Evolutionary conservation across 75 land plant genomes (phyloP), one percentile per base, ranked within the genome.

Genomic region (Adiantum capillusveneris): DNA sequence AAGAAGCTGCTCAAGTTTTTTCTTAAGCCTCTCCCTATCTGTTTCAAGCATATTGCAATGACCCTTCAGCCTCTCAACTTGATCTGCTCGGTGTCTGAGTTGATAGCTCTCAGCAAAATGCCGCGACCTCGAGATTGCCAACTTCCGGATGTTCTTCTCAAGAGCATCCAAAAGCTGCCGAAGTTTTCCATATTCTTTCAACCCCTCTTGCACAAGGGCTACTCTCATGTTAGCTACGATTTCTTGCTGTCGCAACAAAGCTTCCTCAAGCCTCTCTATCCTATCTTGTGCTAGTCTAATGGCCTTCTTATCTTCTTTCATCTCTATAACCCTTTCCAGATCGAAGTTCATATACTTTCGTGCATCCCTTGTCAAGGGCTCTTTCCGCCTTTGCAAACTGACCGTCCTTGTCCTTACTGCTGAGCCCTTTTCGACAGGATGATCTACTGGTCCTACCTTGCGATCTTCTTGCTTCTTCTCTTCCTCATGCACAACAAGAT

Each of bases 21-120:
- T 46, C 50, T 46, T 46, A 17, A 46, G 50, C 18, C 22, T 46
- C 5, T 46, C 50, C 22, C 50, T n/a, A 6, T 21, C 50, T 17
- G 50, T 21, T 3, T 46, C 50, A 6, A 46, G 22, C 18, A 46
- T 5, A 46, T 46, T 46, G 22, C 18, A n/a, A n/a, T 46, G 50
- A 46, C 12, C 50, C 22, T 46, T 46, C 17, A 46, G 50, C 50
- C 22, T 46, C 14, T 46, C 50, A 6, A 46, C 22, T 21, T 46
- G 50, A n/a, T 21, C 22, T 18, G 50, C 50, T 14, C 22, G 5
- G 50, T 21, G 2, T 46, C 22, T 46, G 22, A 18, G 50, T 14
- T 46, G 50, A 46, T 46, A 14, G 22, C 22, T 46, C 22, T 46
- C 50, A 46, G 22, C 6, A n/a, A 46, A 46, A 46, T 46, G 50